Evolutionary conservation across 2,329 filamentous ascomycete genomes (phyloP).

Genomic region (Tolypocladium ovalisporum): DNA sequence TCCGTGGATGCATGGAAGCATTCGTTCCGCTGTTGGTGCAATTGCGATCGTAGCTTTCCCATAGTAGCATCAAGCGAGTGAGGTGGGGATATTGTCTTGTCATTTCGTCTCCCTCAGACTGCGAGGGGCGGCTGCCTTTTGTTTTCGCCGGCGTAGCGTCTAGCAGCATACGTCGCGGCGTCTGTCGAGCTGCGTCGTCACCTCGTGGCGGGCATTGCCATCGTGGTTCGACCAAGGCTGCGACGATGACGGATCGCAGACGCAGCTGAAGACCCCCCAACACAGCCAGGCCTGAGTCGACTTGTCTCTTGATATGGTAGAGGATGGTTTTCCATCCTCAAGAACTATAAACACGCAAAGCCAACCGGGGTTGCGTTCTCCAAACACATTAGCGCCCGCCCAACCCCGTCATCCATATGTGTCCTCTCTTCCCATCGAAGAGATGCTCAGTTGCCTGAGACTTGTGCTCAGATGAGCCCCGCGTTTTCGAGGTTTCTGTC

Average conservation of each 20-base stretch:
- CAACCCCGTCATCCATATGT: conserved; percentile 9
- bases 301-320: conserved; percentile 28
- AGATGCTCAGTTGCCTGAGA: conserved; percentile 17
- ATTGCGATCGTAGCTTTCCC: neutral
- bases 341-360: conserved; percentile 31
- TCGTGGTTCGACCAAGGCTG: neutral
- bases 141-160: neutral
- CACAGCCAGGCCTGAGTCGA: conserved; percentile 1
- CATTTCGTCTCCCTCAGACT: neutral
- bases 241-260: neutral
- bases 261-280: neutral
- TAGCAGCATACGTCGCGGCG: neutral
- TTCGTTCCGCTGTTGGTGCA: neutral
- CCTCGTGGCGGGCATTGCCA: neutral
- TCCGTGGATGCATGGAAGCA: neutral
- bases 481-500: conserved; percentile 15
- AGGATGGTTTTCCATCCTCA: conserved; percentile 32
- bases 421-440: conserved; percentile 22
- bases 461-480: conserved; percentile 14
- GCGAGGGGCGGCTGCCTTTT: neutral
- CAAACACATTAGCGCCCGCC: conserved; percentile 8
- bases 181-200: neutral
- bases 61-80: neutral
- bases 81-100: neutral
- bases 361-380: conserved; percentile 13